Conservation (phyloP, 2,329 filamentous ascomycete species). For the Pestalotiopsis sp. region DNA sequence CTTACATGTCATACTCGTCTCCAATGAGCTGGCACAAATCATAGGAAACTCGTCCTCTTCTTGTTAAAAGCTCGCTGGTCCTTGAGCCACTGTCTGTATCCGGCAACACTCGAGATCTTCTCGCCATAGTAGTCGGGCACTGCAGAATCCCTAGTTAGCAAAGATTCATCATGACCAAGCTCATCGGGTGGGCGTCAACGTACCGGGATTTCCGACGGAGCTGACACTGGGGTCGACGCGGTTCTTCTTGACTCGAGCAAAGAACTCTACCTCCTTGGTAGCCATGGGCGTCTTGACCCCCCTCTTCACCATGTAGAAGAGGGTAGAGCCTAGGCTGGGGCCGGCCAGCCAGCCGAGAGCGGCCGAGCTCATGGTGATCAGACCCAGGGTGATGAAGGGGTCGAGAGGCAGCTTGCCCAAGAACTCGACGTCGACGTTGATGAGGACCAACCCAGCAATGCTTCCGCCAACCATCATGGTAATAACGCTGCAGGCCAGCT, state of each 20-base stretch:
- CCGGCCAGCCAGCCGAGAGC: conserved; percentile 88
- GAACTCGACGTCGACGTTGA: conserved; percentile 72
- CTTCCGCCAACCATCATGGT: conserved; percentile 65
- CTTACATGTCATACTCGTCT: not conserved
- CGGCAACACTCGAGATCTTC: conserved; percentile 91
- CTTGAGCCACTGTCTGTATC: conserved; percentile 94
- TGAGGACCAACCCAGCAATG: conserved; percentile 66
- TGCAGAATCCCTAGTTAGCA: conserved; percentile 22
- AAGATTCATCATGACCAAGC: not conserved
- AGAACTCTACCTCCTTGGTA: conserved; percentile 92
- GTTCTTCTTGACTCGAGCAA: conserved; percentile 86
- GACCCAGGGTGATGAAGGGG: conserved; percentile 81
- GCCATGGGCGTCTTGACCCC: conserved; percentile 73
- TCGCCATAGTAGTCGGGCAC: conserved; percentile 98
- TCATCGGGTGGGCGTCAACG: conserved; percentile 20
- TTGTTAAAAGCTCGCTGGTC: conserved; percentile 97
- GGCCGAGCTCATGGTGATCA: conserved; percentile 76
- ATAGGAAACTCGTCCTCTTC: conserved; percentile 73
- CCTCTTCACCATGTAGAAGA: conserved; percentile 78
- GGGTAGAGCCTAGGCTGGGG: conserved; percentile 76
- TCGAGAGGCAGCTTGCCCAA: conserved; percentile 78
- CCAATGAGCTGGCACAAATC: conserved; percentile 22
- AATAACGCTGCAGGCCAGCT: conserved; percentile 74
- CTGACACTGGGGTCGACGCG: conserved; percentile 89
- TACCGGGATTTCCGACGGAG: conserved; percentile 83